phyloP scores from a whole-genome alignment of 768 basidiomycete species.

The Calocybe indica region DNA sequence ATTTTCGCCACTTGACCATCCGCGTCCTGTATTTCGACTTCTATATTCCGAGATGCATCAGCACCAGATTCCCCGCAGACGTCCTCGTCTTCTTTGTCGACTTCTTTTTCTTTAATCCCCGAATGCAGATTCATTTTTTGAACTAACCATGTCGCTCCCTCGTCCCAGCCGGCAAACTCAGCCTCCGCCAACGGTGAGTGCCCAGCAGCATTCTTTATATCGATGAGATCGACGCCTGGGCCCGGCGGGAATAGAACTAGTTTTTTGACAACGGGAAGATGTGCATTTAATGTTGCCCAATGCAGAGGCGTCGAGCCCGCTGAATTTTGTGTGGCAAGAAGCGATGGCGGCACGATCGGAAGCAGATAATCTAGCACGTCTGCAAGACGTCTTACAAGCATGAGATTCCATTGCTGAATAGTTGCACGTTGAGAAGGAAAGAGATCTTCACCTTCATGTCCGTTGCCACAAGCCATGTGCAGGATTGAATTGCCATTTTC shows the following conservation, averaged over 20 bases:
- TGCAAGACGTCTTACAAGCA: conserved; percentile 42
- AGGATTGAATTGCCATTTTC: conserved; percentile 74
- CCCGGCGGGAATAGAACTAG: conserved; percentile 54
- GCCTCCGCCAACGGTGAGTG: conserved; percentile 78
- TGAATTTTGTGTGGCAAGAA: conserved; percentile 59
- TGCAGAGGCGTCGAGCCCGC: conserved; percentile 83
- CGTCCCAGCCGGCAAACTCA: conserved; percentile 74
- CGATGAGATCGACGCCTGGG: conserved; percentile 65
- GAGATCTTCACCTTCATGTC: conserved; percentile 65
- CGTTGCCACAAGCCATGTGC: conserved; percentile 88
- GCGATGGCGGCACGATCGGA: conserved; percentile 44
- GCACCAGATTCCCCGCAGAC: conserved; percentile 5
- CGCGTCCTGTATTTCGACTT: conserved; percentile 69
- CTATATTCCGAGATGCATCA: conserved; percentile 36
- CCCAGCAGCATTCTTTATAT: conserved; percentile 68
- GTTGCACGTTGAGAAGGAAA: conserved; percentile 3
- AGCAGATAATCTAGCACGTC: conserved; percentile 76
- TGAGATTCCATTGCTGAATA: conserved; percentile 23
- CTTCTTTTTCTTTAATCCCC: conserved; percentile 27
- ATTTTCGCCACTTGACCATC: conserved; percentile 65
- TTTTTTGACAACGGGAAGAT: conserved; percentile 54
- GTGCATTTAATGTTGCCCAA: conserved; percentile 86
- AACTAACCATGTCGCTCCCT: conserved; percentile 79
- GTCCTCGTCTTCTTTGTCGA: conserved; percentile 30
- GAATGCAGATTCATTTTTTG: conserved; percentile 72